phyloP scores from a whole-genome alignment of 2,329 filamentous ascomycete species.

The Exophiala viscosa region DNA sequence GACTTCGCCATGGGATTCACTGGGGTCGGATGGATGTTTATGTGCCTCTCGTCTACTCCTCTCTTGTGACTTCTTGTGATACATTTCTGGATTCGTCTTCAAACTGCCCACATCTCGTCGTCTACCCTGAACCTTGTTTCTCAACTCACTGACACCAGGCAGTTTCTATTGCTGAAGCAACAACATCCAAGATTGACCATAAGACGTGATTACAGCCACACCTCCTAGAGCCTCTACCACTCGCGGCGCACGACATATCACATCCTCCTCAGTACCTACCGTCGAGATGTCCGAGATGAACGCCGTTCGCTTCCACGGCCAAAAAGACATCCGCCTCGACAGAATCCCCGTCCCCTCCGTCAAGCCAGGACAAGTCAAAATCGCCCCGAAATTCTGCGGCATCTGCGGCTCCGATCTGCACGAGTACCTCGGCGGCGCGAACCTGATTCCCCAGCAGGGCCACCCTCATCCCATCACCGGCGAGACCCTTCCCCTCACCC shows the following conservation, averaged over 20 bases:
- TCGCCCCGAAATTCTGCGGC: slow-evolving; percentile 31
- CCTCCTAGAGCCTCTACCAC: too few species aligned
- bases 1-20: too few species aligned
- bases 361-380: slow-evolving; percentile 41
- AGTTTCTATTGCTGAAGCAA: background rate
- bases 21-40: too few species aligned
- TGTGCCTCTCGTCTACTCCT: too few species aligned
- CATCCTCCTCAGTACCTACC: too few species aligned
- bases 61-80: too few species aligned
- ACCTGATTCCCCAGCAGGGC: slow-evolving; percentile 43
- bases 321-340: slow-evolving; percentile 43
- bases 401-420: slow-evolving; percentile 40
- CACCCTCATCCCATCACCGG: slow-evolving; percentile 54
- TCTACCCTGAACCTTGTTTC: background rate
- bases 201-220: background rate
- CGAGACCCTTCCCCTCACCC: slow-evolving; percentile 50
- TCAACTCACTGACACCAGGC: too few species aligned
- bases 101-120: too few species aligned
- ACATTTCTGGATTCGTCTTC: too few species aligned
- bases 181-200: background rate
- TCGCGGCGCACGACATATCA: too few species aligned
- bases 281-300: slow-evolving; percentile 38
- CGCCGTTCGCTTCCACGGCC: slow-evolving; percentile 46
- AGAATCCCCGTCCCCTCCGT: slow-evolving; percentile 40
- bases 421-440: slow-evolving; percentile 48